Evolutionary conservation across 2,329 filamentous ascomycete genomes (phyloP), one percentile per base, ranked within the genome.

Genomic region (Ophiostoma perfectum): DNA sequence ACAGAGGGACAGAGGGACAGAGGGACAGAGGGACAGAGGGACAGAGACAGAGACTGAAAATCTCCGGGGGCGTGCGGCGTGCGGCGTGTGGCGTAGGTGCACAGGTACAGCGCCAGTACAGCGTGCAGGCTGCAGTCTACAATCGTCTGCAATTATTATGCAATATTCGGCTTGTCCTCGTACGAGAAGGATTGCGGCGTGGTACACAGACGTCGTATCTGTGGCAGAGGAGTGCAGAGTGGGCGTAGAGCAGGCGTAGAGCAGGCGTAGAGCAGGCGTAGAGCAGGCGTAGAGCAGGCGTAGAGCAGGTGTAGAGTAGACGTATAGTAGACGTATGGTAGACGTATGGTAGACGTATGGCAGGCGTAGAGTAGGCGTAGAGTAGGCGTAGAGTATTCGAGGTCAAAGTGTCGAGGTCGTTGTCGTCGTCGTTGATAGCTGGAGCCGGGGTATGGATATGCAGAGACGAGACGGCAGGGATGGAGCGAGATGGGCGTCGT

Each of bases 401-500:
- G 47, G 47, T 16, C 27, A 27, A 27, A 27, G 27, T 27, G 42
- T 44, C 49, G 18, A 55, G n/a, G 49, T 55, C 49, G 18, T 27
- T 9, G 49, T 18, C 49, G 49, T 27, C n/a, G 49, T 52, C 49
- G n/a, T 3, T 27, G n/a, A 60, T 27, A 60, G 55, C 55, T 38
- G 27, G 55, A 38, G 12, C 55, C 38, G 55, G 27, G 27, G 27
- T 60, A 60, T 60, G 55, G 27, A 38, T 60, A 27, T 38, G 60
- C 60, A 64, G 27, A 36, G 60, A 64, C 55, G 27, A 39, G 55
- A 27, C 27, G 55, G 27, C 55, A 38, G 55, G 55, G 55, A 60
- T 60, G 44, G 14, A 42, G 60, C 39, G 60, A 63, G 60, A 38
- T 63, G 60, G 42, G 60, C 27, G 55, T 60, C 27, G 58, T 62